Evolutionary conservation across 1,284 basidiomycete species (phyloP).

Genomic region (Ustilago sp.): DNA sequence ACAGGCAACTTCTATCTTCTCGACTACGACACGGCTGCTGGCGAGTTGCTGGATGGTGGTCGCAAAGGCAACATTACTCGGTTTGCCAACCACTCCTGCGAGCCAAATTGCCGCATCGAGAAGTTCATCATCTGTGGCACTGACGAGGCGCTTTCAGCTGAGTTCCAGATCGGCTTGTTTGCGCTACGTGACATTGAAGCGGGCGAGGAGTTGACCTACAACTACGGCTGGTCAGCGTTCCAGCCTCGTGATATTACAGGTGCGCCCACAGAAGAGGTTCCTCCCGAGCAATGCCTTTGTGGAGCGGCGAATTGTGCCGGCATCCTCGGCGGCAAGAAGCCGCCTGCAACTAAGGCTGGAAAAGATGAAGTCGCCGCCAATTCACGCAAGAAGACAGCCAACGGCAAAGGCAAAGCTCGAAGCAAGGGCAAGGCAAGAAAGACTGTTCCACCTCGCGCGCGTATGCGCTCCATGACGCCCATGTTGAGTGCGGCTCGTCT

Average conservation of each 20-base stretch:
- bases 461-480: slow-evolving; percentile 31
- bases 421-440: slow-evolving; percentile 22
- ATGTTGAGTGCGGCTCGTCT: slow-evolving; percentile 25
- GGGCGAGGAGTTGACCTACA: slow-evolving; percentile 66
- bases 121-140: slow-evolving; percentile 65
- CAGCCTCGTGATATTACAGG: slow-evolving; percentile 54
- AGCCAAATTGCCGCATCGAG: slow-evolving; percentile 64
- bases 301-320: slow-evolving; percentile 59
- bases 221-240: slow-evolving; percentile 65
- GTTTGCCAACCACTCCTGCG: slow-evolving; percentile 66
- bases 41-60: slow-evolving; percentile 64
- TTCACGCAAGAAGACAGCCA: slow-evolving; percentile 38
- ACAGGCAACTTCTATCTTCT: slow-evolving; percentile 64
- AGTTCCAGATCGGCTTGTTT: slow-evolving; percentile 65
- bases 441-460: slow-evolving; percentile 10
- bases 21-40: slow-evolving; percentile 63
- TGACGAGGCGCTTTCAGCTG: slow-evolving; percentile 57
- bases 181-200: slow-evolving; percentile 60
- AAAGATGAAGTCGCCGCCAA: slow-evolving; percentile 8
- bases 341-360: slow-evolving; percentile 15
- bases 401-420: slow-evolving; percentile 23
- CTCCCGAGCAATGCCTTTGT: slow-evolving; percentile 52
- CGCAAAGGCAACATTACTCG: slow-evolving; percentile 64
- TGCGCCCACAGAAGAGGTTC: slow-evolving; percentile 29
- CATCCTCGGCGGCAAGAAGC: slow-evolving; percentile 59